Percentiles rank a stretch among this genome's conserved stretches.
Conservation (phyloP, 2,329 filamentous ascomycete species). For the Xylariaceae sp. region DNA sequence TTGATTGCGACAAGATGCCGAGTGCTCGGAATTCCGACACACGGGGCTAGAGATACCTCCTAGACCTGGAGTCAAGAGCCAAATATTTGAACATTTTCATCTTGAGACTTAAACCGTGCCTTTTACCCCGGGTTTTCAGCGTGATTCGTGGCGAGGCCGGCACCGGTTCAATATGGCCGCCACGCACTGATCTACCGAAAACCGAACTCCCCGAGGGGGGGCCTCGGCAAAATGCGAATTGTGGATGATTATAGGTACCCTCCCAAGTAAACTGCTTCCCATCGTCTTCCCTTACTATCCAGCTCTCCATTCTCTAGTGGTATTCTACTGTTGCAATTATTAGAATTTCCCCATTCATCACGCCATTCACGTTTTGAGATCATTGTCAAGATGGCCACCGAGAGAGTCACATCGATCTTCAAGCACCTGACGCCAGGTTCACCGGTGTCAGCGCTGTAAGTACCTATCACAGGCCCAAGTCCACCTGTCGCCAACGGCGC, state of each 20-base stretch:
- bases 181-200: constrained; percentile 15
- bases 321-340: not conserved
- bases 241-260: not conserved
- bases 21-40: no score
- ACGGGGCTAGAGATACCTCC: no score
- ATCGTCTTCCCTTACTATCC: constrained; percentile 1
- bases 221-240: constrained; percentile 18
- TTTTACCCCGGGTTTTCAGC: not conserved
- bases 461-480: constrained; percentile 5
- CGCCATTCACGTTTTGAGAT: no score
- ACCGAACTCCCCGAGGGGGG: constrained; percentile 10
- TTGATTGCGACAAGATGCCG: no score
- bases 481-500: constrained; percentile 13
- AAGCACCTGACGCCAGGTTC: constrained; percentile 77
- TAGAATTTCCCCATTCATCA: no score
- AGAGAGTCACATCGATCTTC: constrained; percentile 82
- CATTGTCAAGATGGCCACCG: constrained; percentile 62
- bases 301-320: constrained; percentile 7
- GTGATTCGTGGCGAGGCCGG: not conserved
- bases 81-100: no score
- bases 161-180: no score
- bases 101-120: no score
- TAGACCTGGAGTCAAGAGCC: no score
- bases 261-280: not conserved
- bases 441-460: constrained; percentile 74